Conservation (phyloP, 179 eudicot genomes). For the Spinacia oleracea region DNA sequence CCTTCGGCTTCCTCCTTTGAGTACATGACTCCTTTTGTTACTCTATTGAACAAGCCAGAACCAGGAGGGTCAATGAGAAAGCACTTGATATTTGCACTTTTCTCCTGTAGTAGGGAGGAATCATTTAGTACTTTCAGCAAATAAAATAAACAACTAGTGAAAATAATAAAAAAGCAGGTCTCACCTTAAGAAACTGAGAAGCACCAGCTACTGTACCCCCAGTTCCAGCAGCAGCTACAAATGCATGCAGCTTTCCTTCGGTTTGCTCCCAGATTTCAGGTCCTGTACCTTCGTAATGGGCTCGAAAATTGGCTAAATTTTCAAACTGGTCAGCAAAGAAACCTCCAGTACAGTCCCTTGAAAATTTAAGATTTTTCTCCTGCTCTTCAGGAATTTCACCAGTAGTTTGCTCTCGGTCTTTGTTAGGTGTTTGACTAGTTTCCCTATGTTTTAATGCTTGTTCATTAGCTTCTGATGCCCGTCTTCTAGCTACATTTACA, state of each 20-base stretch:
- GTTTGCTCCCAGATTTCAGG: conserved; percentile 96
- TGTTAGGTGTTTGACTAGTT: conserved; percentile 19
- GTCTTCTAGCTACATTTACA: conserved; percentile 86
- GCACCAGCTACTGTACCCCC: conserved; percentile 93
- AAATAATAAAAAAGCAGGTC: neutral
- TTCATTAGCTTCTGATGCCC: conserved; percentile 83
- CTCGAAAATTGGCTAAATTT: conserved; percentile 83
- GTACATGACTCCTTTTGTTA: conserved; percentile 96
- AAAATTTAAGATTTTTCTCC: conserved; percentile 35
- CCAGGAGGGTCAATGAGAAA: conserved; percentile 93
- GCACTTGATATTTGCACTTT: conserved; percentile 65
- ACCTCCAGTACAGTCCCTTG: conserved; percentile 72
- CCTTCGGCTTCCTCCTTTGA: conserved; percentile 98
- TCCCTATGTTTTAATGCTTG: conserved; percentile 40
- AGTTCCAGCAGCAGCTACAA: conserved; percentile 94
- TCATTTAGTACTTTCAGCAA: neutral
- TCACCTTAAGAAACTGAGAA: conserved; percentile 80
- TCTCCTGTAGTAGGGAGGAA: conserved; percentile 52
- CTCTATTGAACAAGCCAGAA: conserved; percentile 90
- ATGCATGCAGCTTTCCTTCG: conserved; percentile 73
- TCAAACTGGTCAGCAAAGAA: conserved; percentile 97
- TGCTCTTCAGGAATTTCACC: conserved; percentile 33
- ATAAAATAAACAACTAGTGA: neutral
- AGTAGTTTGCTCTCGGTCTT: conserved; percentile 33
- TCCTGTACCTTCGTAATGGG: conserved; percentile 92